Conservation (phyloP, 1,284 basidiomycete species). For the Amylostereum chailletii region DNA sequence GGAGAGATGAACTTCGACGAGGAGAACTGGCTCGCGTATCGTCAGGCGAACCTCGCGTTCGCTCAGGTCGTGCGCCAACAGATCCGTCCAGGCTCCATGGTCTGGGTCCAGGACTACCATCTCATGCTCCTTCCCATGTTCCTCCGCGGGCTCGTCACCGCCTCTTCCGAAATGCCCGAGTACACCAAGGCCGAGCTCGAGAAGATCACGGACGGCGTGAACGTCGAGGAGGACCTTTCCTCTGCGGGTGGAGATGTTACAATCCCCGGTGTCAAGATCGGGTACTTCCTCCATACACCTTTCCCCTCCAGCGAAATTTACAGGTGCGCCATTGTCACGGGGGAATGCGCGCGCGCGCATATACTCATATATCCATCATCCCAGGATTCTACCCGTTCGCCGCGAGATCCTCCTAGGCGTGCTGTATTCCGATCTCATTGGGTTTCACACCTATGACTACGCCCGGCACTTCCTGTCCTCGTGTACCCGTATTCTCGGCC, state of each 20-base stretch:
- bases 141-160: slow-evolving; percentile 82
- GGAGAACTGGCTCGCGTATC: slow-evolving; percentile 95
- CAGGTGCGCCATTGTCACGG: slow-evolving; percentile 44
- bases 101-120: slow-evolving; percentile 99
- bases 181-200: slow-evolving; percentile 63
- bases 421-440: slow-evolving; percentile 92
- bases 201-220: slow-evolving; percentile 71
- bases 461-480: slow-evolving; percentile 98
- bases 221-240: slow-evolving; percentile 40
- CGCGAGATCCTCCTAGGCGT: slow-evolving; percentile 94
- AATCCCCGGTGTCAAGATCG: slow-evolving; percentile 76
- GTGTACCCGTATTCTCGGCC: slow-evolving; percentile 90
- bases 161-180: slow-evolving; percentile 48
- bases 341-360: background rate
- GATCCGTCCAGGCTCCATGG: slow-evolving; percentile 81
- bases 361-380: slow-evolving; percentile 2
- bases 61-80: slow-evolving; percentile 82
- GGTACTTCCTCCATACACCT: slow-evolving; percentile 97
- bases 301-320: slow-evolving; percentile 99
- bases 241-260: slow-evolving; percentile 22
- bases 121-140: slow-evolving; percentile 97
- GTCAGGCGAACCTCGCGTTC: slow-evolving; percentile 93
- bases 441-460: slow-evolving; percentile 99
- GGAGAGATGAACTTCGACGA: slow-evolving; percentile 99
- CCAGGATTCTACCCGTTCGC: slow-evolving; percentile 90